phyloP scores from a whole-genome alignment of 2,329 filamentous ascomycete genomes.

The Simplicillium aogashimaense region DNA sequence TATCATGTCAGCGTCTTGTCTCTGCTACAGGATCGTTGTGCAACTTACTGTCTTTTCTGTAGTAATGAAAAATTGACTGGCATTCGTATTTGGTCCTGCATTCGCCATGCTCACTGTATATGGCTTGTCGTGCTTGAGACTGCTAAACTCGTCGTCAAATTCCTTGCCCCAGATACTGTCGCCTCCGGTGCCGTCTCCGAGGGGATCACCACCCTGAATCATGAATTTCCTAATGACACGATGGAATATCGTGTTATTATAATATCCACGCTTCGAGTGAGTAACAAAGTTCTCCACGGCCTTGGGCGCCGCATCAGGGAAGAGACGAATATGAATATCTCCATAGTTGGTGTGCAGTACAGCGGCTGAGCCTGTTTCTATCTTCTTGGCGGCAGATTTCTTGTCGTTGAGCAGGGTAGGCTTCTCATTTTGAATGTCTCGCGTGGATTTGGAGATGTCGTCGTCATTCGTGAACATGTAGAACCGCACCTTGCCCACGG shows the following conservation, averaged over 20 bases:
- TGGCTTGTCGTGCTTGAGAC: constrained; percentile 84
- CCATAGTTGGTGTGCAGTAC: constrained; percentile 88
- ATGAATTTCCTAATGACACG: constrained; percentile 97
- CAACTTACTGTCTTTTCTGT: constrained; percentile 79
- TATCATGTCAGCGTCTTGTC: neutral
- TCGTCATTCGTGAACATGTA: constrained; percentile 96
- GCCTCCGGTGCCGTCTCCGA: constrained; percentile 85
- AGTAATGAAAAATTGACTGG: constrained; percentile 96
- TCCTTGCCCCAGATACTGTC: constrained; percentile 88
- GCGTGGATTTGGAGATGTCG: constrained; percentile 69
- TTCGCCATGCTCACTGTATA: constrained; percentile 98
- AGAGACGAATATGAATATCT: constrained; percentile 88
- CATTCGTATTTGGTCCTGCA: constrained; percentile 89
- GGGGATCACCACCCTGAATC: constrained; percentile 95
- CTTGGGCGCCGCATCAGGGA: constrained; percentile 86
- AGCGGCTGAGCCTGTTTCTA: constrained; percentile 68
- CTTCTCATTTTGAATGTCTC: constrained; percentile 93
- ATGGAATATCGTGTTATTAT: constrained; percentile 97
- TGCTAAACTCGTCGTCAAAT: constrained; percentile 91
- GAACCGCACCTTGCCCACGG: constrained; percentile 79
- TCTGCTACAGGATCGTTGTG: constrained; percentile 3
- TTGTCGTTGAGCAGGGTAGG: constrained; percentile 56
- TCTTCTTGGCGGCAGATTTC: constrained; percentile 46
- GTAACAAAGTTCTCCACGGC: constrained; percentile 97
- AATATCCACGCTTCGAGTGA: constrained; percentile 81